Evolutionary conservation across 768 basidiomycete genomes (phyloP), one percentile per base, ranked within the genome.

Genomic region (Trametes punicea): DNA sequence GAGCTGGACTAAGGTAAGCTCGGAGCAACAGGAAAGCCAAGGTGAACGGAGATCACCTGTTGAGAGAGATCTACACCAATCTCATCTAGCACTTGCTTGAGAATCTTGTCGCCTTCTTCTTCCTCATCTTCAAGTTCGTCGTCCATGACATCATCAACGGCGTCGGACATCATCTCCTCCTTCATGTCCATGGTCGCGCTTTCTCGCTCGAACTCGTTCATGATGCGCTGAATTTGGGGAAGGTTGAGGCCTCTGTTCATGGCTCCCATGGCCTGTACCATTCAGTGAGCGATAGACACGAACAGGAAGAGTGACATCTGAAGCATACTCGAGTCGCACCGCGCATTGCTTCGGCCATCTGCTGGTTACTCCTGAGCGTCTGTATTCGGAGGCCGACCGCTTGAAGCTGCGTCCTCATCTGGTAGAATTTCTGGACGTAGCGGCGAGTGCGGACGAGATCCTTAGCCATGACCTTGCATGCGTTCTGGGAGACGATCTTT

Each of bases 161-260:
- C 89, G 58, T 98, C 97, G 20, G 90, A 92, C 97, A 98, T 99
- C 91, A 98, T 98, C 70, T 97, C 96, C 73, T 98, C 97, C 71
- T 98, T 99, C 97, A 99, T 98, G 73, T 99, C 97, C 97, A 99
- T 99, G 74, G 87, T 93, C 4, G 93, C 85, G 64, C 89, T 96
- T 74, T 99, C 97, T 66, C 85, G 88, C 76, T 99, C 97, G 65
- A 99, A 99, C 42, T 99, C 96, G 64, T 86, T 92, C 91, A 99
- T 95, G 68, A 98, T 98, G 50, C 85, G 83, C 69, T 94, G 91
- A 56, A 99, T 98, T 59, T 84, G 83, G 15, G 97, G 97, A 15
- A 98, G 81, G 72, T 99, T 98, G 60, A 98, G 81, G 38, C 92
- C 92, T 45, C 91, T 83, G 69, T 98, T 98, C 97, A 99, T 98